Conservation (phyloP, 768 basidiomycete genomes). For the Termitomyces sp. region DNA sequence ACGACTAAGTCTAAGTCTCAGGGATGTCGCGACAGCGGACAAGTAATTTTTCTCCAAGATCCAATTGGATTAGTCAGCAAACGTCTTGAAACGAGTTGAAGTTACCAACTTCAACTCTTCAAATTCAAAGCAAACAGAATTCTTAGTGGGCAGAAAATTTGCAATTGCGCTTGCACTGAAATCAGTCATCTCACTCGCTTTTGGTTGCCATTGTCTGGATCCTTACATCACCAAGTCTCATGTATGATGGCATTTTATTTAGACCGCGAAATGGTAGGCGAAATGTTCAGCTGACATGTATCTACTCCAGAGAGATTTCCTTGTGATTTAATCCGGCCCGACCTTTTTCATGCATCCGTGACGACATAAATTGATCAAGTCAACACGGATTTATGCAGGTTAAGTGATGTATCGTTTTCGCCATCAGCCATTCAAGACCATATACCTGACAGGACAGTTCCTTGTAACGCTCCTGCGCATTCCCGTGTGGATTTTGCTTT, state of each 20-base stretch:
- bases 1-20: conserved; percentile 6
- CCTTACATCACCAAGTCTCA: neutral
- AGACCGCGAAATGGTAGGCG: neutral
- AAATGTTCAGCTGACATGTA: neutral
- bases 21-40: neutral
- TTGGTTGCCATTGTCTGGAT: neutral
- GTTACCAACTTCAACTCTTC: neutral
- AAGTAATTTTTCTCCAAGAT: neutral
- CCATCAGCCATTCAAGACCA: conserved; percentile 42
- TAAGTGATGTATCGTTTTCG: conserved; percentile 26
- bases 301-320: neutral
- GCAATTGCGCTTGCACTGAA: neutral
- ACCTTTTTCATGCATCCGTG: too few relatives aligned
- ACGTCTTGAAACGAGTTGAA: too few relatives aligned
- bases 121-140: too few relatives aligned
- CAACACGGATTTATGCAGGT: too few relatives aligned
- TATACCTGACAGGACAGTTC: conserved; percentile 41
- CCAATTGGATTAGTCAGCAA: neutral
- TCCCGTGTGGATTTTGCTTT: conserved; percentile 42
- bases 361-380: neutral
- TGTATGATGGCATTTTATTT: neutral
- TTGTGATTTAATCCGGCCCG: neutral
- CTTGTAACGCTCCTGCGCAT: conserved; percentile 33
- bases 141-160: neutral
- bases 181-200: neutral